These are phyloP conservation scores for Lentinus tigrinus DNA, from an alignment of 768 basidiomycete species.

Conservation along the genomic window DNA sequence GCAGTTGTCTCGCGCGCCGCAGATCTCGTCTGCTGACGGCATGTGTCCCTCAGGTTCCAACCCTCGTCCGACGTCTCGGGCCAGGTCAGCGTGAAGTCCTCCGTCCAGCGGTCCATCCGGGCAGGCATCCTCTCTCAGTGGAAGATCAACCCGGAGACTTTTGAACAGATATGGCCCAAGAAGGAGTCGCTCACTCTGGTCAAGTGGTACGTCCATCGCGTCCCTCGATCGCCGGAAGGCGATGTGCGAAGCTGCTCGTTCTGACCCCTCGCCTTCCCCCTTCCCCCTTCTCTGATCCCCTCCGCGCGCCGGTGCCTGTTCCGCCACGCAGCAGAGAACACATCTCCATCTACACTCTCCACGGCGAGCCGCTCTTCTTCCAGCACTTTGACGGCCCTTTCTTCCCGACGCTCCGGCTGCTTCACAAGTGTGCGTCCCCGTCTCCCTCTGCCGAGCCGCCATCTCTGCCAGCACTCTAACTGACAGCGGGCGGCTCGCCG, in stretches of 20 bases:
- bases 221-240: slow-evolving; percentile 1
- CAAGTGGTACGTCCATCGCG: slow-evolving; percentile 75
- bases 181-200: slow-evolving; percentile 91
- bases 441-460: background rate
- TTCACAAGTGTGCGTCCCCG: slow-evolving; percentile 81
- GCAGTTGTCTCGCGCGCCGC: background rate
- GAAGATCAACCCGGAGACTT: slow-evolving; percentile 73
- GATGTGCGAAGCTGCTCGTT: too few species aligned
- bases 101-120: slow-evolving; percentile 88
- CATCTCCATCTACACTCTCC: slow-evolving; percentile 87
- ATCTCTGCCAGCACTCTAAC: background rate
- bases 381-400: slow-evolving; percentile 96
- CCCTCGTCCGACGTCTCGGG: slow-evolving; percentile 81
- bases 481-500: background rate
- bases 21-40: background rate
- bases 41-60: slow-evolving; percentile 49
- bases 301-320: background rate
- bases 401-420: slow-evolving; percentile 81
- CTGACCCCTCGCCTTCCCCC: slow-evolving; percentile 2
- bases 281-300: background rate
- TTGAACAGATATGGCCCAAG: slow-evolving; percentile 98
- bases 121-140: slow-evolving; percentile 77
- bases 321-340: slow-evolving; percentile 79
- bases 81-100: slow-evolving; percentile 90
- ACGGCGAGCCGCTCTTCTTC: slow-evolving; percentile 87